These are phyloP conservation scores for Rhododendron ferrugineum DNA, from an alignment of 148 eudicot genomes.

Conservation along the genomic window DNA sequence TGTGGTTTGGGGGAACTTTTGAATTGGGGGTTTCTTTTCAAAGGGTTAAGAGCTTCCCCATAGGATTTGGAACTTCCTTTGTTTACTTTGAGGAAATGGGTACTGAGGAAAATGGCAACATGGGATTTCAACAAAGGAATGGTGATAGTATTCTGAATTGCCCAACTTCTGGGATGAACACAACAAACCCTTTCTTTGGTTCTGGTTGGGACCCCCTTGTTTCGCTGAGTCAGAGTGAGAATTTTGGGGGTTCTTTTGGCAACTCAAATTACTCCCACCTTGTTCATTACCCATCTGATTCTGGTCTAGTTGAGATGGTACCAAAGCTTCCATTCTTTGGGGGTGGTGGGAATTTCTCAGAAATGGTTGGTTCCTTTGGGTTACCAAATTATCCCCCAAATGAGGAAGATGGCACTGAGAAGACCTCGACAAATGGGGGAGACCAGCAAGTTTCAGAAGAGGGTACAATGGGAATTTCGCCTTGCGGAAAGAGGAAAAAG, in stretches of 20 bases:
- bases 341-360: constrained; percentile 61
- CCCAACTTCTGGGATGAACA: constrained; percentile 46
- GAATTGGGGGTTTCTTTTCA: constrained; percentile 31
- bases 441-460: constrained; percentile 38
- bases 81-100: constrained; percentile 53
- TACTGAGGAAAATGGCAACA: constrained; percentile 47
- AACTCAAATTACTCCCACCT: constrained; percentile 38
- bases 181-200: constrained; percentile 35
- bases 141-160: constrained; percentile 36
- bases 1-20: constrained; percentile 28
- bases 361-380: constrained; percentile 54
- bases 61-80: constrained; percentile 27
- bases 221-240: constrained; percentile 46
- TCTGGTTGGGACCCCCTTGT: constrained; percentile 73
- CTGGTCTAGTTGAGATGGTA: constrained; percentile 54
- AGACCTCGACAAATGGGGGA: constrained; percentile 18
- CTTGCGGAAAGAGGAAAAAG: constrained; percentile 60
- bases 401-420: constrained; percentile 24
- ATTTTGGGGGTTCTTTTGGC: constrained; percentile 47
- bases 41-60: constrained; percentile 8
- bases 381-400: constrained; percentile 34
- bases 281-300: constrained; percentile 45
- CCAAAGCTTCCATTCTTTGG: constrained; percentile 55
- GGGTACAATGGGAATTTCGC: constrained; percentile 37
- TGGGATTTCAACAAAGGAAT: constrained; percentile 48